Conservation (phyloP, 2,329 filamentous ascomycete species). For the Microcyclosporella mali region DNA sequence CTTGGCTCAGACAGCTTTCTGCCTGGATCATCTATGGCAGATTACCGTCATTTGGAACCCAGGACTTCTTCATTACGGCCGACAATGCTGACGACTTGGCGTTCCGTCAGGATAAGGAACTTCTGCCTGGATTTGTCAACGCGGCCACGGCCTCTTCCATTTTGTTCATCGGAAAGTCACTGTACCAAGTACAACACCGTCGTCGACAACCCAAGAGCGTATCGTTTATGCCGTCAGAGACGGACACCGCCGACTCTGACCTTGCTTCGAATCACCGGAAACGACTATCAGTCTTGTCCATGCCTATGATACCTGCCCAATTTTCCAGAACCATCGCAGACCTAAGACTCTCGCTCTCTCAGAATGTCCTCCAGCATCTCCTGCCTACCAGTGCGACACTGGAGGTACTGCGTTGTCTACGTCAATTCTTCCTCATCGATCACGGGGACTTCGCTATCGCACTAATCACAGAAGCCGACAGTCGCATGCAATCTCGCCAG, state of each 20-base stretch:
- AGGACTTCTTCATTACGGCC: constrained; percentile 74
- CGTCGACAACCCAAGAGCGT: constrained; percentile 1
- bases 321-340: constrained; percentile 67
- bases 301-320: constrained; percentile 66
- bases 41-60: constrained; percentile 66
- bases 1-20: constrained; percentile 85
- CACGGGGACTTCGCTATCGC: constrained; percentile 88
- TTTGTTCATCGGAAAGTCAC: constrained; percentile 80
- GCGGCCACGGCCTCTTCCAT: constrained; percentile 70
- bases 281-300: constrained; percentile 60
- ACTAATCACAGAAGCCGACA: constrained; percentile 77
- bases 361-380: constrained; percentile 74
- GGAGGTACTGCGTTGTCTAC: constrained; percentile 68
- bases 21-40: constrained; percentile 88
- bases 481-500: constrained; percentile 68
- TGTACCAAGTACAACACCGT: constrained; percentile 67
- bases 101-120: constrained; percentile 52
- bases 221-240: constrained; percentile 1
- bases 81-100: constrained; percentile 30
- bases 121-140: constrained; percentile 76
- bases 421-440: constrained; percentile 81
- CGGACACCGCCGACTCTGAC: constrained; percentile 41
- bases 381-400: constrained; percentile 71
- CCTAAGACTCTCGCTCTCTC: constrained; percentile 75
- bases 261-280: constrained; percentile 63